Percentiles rank a stretch among this genome's conserved stretches.
Conservation (phyloP, 2,329 filamentous ascomycete species). For the Thelonectria olida region DNA sequence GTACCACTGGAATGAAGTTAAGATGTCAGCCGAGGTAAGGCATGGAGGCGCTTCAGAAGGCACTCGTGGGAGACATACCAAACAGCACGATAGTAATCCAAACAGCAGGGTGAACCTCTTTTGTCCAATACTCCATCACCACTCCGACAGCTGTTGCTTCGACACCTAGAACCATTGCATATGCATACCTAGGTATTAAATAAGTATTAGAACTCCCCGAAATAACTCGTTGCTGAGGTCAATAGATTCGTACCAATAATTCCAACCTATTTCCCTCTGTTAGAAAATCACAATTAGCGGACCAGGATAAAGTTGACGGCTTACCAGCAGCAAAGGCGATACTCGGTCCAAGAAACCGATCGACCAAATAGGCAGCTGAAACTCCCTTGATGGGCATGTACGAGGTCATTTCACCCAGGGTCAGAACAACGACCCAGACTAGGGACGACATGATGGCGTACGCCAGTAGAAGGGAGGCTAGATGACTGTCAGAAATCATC, state of each 20-base stretch:
- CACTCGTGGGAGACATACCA: neutral
- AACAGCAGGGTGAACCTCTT: neutral
- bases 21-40: too few species aligned
- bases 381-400: neutral
- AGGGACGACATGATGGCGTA: neutral
- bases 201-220: too few species aligned
- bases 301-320: neutral
- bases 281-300: neutral
- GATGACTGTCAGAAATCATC: neutral
- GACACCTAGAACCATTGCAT: neutral
- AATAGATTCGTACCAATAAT: too few species aligned
- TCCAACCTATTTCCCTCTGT: neutral
- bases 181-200: neutral
- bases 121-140: neutral
- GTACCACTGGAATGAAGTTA: too few species aligned
- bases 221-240: too few species aligned
- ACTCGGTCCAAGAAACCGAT: neutral
- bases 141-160: neutral
- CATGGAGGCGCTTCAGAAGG: too few species aligned
- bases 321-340: neutral
- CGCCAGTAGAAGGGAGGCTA: neutral
- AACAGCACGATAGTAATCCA: neutral
- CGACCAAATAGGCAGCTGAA: neutral
- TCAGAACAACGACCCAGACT: neutral
- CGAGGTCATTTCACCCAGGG: neutral